Conservation (phyloP, 176 grass and related monocot genomes). For the Cenchrus fungigraminus region DNA sequence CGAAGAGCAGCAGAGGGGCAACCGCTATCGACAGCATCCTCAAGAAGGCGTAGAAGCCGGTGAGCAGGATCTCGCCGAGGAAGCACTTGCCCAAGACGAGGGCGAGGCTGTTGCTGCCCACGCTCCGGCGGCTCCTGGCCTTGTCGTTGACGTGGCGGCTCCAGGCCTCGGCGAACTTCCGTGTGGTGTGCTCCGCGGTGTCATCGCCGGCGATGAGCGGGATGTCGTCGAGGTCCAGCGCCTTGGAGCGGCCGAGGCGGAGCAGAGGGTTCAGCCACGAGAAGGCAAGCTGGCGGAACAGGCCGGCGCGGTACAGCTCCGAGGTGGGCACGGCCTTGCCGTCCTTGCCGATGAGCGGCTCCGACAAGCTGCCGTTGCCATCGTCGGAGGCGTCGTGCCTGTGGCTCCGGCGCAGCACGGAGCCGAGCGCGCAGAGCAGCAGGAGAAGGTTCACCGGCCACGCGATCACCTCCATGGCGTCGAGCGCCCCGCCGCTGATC, state of each 20-base stretch:
- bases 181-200: slow-evolving; percentile 46
- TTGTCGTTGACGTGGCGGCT: slow-evolving; percentile 55
- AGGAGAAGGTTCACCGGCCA: slow-evolving; percentile 71
- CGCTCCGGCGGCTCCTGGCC: slow-evolving; percentile 32
- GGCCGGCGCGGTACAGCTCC: slow-evolving; percentile 47
- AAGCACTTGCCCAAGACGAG: slow-evolving; percentile 59
- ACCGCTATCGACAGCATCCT: slow-evolving; percentile 48
- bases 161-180: slow-evolving; percentile 57
- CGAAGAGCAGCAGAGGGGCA: slow-evolving; percentile 69
- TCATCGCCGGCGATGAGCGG: slow-evolving; percentile 70
- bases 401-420: background rate
- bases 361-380: slow-evolving; percentile 32
- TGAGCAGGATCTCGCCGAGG: slow-evolving; percentile 60
- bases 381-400: background rate
- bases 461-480: slow-evolving; percentile 47
- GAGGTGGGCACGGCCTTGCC: slow-evolving; percentile 23
- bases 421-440: slow-evolving; percentile 46
- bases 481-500: background rate
- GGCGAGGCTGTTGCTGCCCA: slow-evolving; percentile 45
- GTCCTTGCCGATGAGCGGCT: slow-evolving; percentile 49
- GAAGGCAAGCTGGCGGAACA: slow-evolving; percentile 69
- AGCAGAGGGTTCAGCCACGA: slow-evolving; percentile 88
- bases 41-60: slow-evolving; percentile 68
- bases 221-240: slow-evolving; percentile 66
- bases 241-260: slow-evolving; percentile 64